These are phyloP conservation scores for Phaeosphaeria sp. DNA, from an alignment of 2,329 filamentous ascomycete genomes.

Conservation along the genomic window DNA sequence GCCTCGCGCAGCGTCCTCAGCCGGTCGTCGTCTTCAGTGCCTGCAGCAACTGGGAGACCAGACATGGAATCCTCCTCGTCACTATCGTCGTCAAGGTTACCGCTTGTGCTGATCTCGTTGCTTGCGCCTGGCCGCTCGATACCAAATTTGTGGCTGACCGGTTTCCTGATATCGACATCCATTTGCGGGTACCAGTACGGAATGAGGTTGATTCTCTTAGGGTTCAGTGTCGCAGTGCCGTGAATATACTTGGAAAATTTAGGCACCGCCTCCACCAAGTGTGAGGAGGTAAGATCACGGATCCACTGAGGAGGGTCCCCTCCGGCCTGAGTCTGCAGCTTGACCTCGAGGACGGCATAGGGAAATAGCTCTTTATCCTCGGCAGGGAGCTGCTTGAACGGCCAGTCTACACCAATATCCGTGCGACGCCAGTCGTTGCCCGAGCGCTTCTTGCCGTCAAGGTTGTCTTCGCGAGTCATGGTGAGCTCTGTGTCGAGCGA, in stretches of 20 bases:
- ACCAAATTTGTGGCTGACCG: conserved; percentile 84
- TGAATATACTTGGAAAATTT: conserved; percentile 99
- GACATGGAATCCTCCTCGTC: conserved; percentile 61
- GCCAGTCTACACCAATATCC: conserved; percentile 96
- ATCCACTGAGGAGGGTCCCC: conserved; percentile 98
- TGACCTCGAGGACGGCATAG: conserved; percentile 95
- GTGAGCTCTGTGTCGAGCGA: conserved; percentile 95
- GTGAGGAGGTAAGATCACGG: conserved; percentile 86
- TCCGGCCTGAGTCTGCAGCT: conserved; percentile 93
- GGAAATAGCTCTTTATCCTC: conserved; percentile 91
- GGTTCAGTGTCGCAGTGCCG: conserved; percentile 86
- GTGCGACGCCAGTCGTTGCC: conserved; percentile 95
- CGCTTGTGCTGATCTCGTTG: conserved; percentile 76
- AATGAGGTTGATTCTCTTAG: conserved; percentile 83
- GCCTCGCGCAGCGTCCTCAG: conserved; percentile 58
- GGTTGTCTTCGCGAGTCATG: conserved; percentile 93
- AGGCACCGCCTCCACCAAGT: conserved; percentile 96
- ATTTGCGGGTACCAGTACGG: conserved; percentile 99
- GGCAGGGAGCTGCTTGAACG: conserved; percentile 85
- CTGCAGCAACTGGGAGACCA: conserved; percentile 30
- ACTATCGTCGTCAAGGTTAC: conserved; percentile 77
- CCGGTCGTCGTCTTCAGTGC: conserved; percentile 52
- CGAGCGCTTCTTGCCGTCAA: conserved; percentile 76
- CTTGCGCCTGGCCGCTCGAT: conserved; percentile 81
- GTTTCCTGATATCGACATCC: conserved; percentile 96